Evolutionary conservation across 2,329 filamentous ascomycete species (phyloP).

Genomic region (Bipolaris gigantea): DNA sequence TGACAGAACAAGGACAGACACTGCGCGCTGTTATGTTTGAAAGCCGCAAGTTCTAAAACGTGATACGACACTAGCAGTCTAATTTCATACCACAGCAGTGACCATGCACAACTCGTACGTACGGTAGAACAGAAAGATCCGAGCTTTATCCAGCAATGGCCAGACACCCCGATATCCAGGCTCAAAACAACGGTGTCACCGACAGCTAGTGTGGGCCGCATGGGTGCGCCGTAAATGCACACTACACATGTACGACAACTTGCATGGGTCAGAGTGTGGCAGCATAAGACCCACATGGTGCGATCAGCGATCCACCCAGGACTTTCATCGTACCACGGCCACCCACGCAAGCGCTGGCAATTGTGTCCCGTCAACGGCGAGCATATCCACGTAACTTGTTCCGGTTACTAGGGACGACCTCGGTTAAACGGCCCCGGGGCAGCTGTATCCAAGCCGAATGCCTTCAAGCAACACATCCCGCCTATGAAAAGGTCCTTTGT

Average conservation of each 20-base stretch:
- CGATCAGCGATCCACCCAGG: conserved; percentile 24
- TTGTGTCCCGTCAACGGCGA: conserved; percentile 13
- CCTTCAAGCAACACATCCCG: conserved; percentile 14
- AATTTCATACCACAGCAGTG: conserved; percentile 5
- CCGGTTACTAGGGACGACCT: conserved; percentile 25
- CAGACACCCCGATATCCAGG: conserved; percentile 9
- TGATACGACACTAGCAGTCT: conserved; percentile 8
- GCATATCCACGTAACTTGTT: conserved; percentile 18
- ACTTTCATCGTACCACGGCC: conserved; percentile 13
- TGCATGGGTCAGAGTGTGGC: conserved; percentile 17
- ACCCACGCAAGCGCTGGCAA: conserved; percentile 6
- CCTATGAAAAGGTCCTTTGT: conserved; percentile 9
- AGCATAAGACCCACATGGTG: conserved; percentile 30
- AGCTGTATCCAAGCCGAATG: conserved; percentile 7
- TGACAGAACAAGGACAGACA: background rate
- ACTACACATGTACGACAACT: conserved; percentile 21
- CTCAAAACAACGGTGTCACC: conserved; percentile 25
- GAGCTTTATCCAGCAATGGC: conserved; percentile 16
- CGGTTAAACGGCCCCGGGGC: conserved; percentile 22
- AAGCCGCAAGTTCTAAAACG: conserved; percentile 2
- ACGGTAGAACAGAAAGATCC: conserved; percentile 15
- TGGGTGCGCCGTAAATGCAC: conserved; percentile 4
- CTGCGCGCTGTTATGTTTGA: background rate
- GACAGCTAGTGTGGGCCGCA: conserved; percentile 17
- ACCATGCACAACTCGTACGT: conserved; percentile 8